phyloP scores from a whole-genome alignment of 768 basidiomycete species.

The Kwoniella pini region DNA sequence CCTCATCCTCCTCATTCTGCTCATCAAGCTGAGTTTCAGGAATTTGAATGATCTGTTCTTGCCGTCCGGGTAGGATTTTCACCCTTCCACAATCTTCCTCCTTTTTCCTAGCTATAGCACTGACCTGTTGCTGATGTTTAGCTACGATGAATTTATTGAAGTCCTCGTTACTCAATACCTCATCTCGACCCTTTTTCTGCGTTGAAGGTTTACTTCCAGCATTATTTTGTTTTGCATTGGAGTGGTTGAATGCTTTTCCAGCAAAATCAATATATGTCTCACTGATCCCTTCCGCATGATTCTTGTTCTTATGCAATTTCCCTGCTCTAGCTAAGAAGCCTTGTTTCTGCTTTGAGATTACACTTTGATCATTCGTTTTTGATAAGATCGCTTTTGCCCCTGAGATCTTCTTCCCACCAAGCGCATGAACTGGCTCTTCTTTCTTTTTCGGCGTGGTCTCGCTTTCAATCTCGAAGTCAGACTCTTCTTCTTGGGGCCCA shows the following conservation, averaged over 20 bases:
- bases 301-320: conserved; percentile 9
- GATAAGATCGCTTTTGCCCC: conserved; percentile 31
- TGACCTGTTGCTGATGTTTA: conserved; percentile 24
- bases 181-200: conserved; percentile 32
- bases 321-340: conserved; percentile 22
- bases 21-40: conserved; percentile 6
- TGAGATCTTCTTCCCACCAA: conserved; percentile 2
- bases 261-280: conserved; percentile 38
- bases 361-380: conserved; percentile 7
- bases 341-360: conserved; percentile 24
- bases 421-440: background rate
- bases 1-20: conserved; percentile 15
- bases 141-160: conserved; percentile 10
- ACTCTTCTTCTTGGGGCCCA: background rate
- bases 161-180: conserved; percentile 7
- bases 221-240: conserved; percentile 21
- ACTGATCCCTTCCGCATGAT: conserved; percentile 7
- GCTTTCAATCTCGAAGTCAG: conserved; percentile 4
- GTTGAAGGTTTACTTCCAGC: conserved; percentile 35
- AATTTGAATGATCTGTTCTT: conserved; percentile 23
- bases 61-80: conserved; percentile 22
- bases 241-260: conserved; percentile 31
- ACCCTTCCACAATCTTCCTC: conserved; percentile 31
- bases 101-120: conserved; percentile 20
- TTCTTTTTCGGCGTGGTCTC: conserved; percentile 11